Evolutionary conservation across 2,329 filamentous ascomycete species (phyloP), one percentile per base, ranked within the genome.

Genomic region (Monilinia vaccinii-corymbosi): DNA sequence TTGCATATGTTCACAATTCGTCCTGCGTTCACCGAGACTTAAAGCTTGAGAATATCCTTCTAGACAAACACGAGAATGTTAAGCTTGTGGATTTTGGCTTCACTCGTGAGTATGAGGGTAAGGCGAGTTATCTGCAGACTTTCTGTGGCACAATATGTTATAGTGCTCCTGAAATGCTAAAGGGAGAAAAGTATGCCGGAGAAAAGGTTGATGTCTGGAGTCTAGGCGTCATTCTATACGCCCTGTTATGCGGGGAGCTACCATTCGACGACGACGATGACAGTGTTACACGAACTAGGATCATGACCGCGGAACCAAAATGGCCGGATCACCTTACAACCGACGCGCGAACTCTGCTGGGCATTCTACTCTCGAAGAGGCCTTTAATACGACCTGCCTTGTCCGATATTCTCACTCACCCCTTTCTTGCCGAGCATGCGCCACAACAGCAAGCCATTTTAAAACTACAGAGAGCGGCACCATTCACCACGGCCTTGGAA

Each of bases 141-240:
- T 99, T 96, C 75, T 99, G 94, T 73, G 94, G 94, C 6, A 99
- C 94, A 0, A 87, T 99, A 64, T 97, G 93, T 76, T 99, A 99
- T 75, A 96, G 91, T 58, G 94, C 94, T 2, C 94, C 94, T 2
- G 94, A 99, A 74, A 99, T 99, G 94, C 80, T 99, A 45, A 96
- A 94, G 73, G 94, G 92, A 44, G 94, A 99, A 73, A 97, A 96
- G 74, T 99, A 99, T 72, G 94, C 92, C 0, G 93, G 91, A 31
- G 91, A 97, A 76, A 97, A 97, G 76, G 93, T 99, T 52, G 94
- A 99, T 70, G 91, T 99, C 5, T 99, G 90, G 90, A 94, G 90
- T 70, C 72, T 95, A 65, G 89, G 90, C 14, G 87, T 95, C 59
- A 94, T 95, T 62, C 78, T 94, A 1, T 94, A 92, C 70, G 89